Percentiles rank a stretch among this genome's conserved stretches.
Conservation (phyloP, 2,329 filamentous ascomycete genomes). For the Xylariales sp. region DNA sequence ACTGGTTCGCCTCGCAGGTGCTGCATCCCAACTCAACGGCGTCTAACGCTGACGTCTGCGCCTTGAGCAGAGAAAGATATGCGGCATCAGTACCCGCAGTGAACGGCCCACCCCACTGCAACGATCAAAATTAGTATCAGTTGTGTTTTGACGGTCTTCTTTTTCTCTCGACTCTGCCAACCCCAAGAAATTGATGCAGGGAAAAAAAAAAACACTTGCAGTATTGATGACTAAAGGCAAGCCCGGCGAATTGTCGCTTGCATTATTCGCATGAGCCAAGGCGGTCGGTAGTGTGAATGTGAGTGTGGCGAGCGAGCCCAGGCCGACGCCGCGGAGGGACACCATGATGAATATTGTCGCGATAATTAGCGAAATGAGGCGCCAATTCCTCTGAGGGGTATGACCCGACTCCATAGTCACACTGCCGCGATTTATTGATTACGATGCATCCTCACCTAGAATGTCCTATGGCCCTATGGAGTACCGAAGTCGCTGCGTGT, state of each 20-base stretch:
- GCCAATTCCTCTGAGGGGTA: constrained; percentile 30
- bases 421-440: constrained; percentile 33
- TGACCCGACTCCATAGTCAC: constrained; percentile 29
- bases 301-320: constrained; percentile 30
- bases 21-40: constrained; percentile 64
- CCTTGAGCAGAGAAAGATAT: constrained; percentile 53
- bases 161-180: too few species aligned
- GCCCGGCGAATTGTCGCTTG: constrained; percentile 49
- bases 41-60: constrained; percentile 57
- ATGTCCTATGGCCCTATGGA: constrained; percentile 2
- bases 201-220: not conserved
- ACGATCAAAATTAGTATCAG: not conserved
- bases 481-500: not conserved
- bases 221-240: constrained; percentile 66
- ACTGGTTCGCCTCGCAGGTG: constrained; percentile 63
- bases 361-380: constrained; percentile 31
- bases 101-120: constrained; percentile 62
- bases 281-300: constrained; percentile 33
- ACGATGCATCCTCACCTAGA: constrained; percentile 9
- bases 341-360: constrained; percentile 35
- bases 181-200: not conserved
- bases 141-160: too few species aligned
- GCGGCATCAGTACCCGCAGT: constrained; percentile 64
- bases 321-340: constrained; percentile 28
- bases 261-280: constrained; percentile 17